A percentile compares a stretch with the other conserved stretches of the same genome.
phyloP scores from a whole-genome alignment of 805 yeast species.

The Zygoascus flipseniorum region DNA sequence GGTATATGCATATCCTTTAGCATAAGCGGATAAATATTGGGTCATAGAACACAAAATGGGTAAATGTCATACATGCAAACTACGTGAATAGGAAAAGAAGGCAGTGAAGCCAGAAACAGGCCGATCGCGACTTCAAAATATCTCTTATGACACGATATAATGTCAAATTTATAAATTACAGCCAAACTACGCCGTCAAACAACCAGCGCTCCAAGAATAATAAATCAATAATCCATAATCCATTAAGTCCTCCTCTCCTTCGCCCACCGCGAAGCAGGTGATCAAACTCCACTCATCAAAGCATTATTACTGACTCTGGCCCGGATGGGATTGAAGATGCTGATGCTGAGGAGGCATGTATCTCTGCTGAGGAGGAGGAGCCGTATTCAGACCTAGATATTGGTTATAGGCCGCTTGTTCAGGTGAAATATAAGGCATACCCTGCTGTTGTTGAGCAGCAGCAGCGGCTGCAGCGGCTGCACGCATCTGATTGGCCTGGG shows the following conservation, averaged over 20 bases:
- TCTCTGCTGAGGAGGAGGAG: constrained; percentile 22
- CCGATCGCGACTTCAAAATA: neutral
- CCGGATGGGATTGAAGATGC: constrained; percentile 16
- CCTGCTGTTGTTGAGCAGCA: constrained; percentile 5
- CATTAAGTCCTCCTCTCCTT: neutral
- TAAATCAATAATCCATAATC: neutral
- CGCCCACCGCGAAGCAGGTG: neutral
- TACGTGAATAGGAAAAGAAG: no score
- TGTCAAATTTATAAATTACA: neutral
- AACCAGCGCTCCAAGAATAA: neutral
- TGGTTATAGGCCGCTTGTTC: constrained; percentile 52
- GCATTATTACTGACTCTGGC: constrained; percentile 4
- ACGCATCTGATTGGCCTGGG: constrained; percentile 3
- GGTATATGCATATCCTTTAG: no score
- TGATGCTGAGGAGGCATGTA: constrained; percentile 21
- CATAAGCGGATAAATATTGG: no score
- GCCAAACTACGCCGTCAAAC: neutral
- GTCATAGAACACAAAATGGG: no score
- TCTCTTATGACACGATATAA: neutral
- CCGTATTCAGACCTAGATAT: constrained; percentile 35
- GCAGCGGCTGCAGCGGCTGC: constrained; percentile 5
- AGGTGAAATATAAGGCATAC: constrained; percentile 26
- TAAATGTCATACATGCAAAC: no score
- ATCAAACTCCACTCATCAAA: neutral
- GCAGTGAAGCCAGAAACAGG: no score